Evolutionary conservation across 768 basidiomycete genomes (phyloP).

Genomic region (Leccinum boreale): DNA sequence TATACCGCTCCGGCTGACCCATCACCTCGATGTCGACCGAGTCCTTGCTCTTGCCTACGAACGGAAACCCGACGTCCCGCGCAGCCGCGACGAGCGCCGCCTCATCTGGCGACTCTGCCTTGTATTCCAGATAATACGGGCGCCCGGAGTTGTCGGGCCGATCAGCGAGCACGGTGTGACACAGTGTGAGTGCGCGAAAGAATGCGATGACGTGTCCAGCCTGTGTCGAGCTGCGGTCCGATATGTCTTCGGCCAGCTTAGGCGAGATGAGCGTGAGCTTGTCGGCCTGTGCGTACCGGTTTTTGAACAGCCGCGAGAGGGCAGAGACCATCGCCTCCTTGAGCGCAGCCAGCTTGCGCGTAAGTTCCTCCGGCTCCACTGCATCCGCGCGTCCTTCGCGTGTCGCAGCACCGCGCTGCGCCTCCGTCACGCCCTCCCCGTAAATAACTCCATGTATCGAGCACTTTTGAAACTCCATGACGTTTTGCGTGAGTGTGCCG

Average conservation of each 20-base stretch:
- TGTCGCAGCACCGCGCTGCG: constrained; percentile 87
- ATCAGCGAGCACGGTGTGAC: constrained; percentile 89
- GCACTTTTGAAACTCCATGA: constrained; percentile 98
- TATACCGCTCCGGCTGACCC: constrained; percentile 83
- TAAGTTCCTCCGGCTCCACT: constrained; percentile 69
- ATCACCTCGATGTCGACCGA: constrained; percentile 86
- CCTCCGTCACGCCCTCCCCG: constrained; percentile 94
- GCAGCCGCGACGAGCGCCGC: constrained; percentile 92
- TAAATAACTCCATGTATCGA: constrained; percentile 81
- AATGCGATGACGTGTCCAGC: constrained; percentile 71
- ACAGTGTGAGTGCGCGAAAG: constrained; percentile 93
- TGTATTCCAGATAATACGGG: constrained; percentile 76
- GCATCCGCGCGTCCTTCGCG: constrained; percentile 70
- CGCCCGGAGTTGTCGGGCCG: constrained; percentile 56
- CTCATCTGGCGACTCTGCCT: constrained; percentile 96
- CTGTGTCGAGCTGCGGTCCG: constrained; percentile 57
- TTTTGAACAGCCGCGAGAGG: constrained; percentile 82
- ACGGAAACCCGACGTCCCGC: constrained; percentile 90
- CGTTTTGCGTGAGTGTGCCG: constrained; percentile 94
- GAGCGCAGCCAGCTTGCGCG: constrained; percentile 55
- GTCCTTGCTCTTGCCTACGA: constrained; percentile 72
- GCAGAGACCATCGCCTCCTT: constrained; percentile 75
- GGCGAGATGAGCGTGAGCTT: constrained; percentile 88
- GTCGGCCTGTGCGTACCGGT: constrained; percentile 77
- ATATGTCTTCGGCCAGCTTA: constrained; percentile 74